Percentiles rank a stretch among this genome's conserved stretches.
These are phyloP conservation scores for Lodderomyces orthopsilosis DNA, from an alignment of 1,139 yeast genomes.

Conservation along the genomic window DNA sequence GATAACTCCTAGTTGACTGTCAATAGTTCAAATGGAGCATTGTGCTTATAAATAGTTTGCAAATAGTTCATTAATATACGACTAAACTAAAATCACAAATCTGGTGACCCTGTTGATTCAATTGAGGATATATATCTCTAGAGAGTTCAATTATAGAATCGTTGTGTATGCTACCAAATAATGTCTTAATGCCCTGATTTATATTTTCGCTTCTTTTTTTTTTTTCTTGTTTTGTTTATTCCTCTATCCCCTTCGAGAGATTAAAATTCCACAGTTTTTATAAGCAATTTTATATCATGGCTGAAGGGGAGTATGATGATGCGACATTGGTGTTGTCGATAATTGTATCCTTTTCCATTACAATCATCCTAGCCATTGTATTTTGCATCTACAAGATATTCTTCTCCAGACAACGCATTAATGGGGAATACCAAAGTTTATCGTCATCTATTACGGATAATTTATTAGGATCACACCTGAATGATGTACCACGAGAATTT, in stretches of 20 bases:
- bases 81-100: no score
- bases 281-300: background rate
- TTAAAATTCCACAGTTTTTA: no score
- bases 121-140: no score
- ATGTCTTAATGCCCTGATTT: no score
- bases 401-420: constrained; percentile 11
- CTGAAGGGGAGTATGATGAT: constrained; percentile 9
- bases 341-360: constrained; percentile 15
- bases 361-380: constrained; percentile 16
- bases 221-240: background rate
- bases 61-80: no score
- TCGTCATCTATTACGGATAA: constrained; percentile 19
- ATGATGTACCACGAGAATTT: constrained; percentile 37
- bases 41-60: no score
- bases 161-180: no score
- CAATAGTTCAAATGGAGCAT: no score
- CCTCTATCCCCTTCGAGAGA: background rate
- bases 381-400: constrained; percentile 17
- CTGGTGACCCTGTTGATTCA: no score
- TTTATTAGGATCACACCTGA: constrained; percentile 16
- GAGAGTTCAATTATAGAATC: no score
- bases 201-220: background rate
- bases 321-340: constrained; percentile 15
- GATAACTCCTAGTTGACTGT: no score
- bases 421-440: constrained; percentile 15